Evolutionary conservation across 768 basidiomycete species (phyloP), one percentile per base, ranked within the genome.

Genomic region (Infundibulicybe gibba): DNA sequence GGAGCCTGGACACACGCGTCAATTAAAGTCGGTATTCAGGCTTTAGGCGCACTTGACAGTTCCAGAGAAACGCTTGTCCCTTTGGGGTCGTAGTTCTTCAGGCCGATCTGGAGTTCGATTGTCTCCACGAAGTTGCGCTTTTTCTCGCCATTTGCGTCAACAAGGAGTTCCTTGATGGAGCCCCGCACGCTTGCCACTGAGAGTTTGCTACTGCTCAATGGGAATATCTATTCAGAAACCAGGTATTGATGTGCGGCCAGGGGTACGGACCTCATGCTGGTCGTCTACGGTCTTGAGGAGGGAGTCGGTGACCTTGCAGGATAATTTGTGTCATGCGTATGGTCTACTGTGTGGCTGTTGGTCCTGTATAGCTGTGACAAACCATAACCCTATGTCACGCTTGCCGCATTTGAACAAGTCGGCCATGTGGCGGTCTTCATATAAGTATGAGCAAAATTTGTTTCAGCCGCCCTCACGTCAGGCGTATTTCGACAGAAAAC

Each of bases 121-220:
- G 94, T 97, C 80, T 95, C 93, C 53, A 94, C 82, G 65, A 94
- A 95, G 70, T 95, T 94, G 59, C 93, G 14, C 72, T 80, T 88
- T 74, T 90, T 87, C 69, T 93, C 92, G 72, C 86, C 86, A 56
- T 72, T 87, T 60, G 92, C 83, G 14, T 86, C 83, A 48, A 78
- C 82, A 51, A 95, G 80, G 54, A 98, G 81, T 56, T 92, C 90
- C 72, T 90, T 90, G 72, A 97, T 82, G 65, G 90, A 92, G 75
- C 85, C 85, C 85, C 97, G 95, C 91, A 99, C 95, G 86, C 94
- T 95, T 87, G 93, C 83, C 83, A 95, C 94, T 87, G 90, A 91
- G 71, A 97, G 87, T 79, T 95, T 97, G 66, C 77, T 80, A 60
- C 70, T 62, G 61, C 67, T n/a, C 16, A 38, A 38, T n/a, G 45